These are phyloP conservation scores for Manihot esculenta DNA, from an alignment of 441 rosid species.

Conservation along the genomic window DNA sequence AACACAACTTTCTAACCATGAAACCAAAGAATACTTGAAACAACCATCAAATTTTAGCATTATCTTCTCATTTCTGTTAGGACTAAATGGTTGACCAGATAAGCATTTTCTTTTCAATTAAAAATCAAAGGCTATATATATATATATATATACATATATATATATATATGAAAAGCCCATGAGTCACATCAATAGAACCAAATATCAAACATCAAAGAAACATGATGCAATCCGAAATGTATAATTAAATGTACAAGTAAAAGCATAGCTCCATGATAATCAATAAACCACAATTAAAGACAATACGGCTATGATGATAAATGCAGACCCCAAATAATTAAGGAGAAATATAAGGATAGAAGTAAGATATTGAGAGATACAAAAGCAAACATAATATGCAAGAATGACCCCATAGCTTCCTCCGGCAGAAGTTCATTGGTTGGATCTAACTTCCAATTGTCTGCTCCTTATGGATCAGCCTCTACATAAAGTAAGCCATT, in stretches of 20 bases:
- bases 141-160: too few relatives aligned
- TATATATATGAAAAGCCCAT: too few relatives aligned
- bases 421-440: constrained; percentile 62
- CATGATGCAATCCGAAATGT: background rate
- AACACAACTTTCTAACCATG: too few relatives aligned
- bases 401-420: constrained; percentile 98
- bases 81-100: background rate
- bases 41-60: background rate
- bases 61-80: background rate
- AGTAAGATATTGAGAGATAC: background rate
- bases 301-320: background rate
- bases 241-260: background rate
- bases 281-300: background rate
- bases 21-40: background rate
- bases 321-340: background rate
- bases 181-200: background rate
- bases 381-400: constrained; percentile 51
- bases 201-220: background rate
- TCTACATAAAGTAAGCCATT: constrained; percentile 61
- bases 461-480: constrained; percentile 70
- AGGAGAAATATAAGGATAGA: background rate
- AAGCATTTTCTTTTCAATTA: background rate
- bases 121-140: background rate
- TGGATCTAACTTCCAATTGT: constrained; percentile 70
- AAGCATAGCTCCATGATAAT: background rate